Evolutionary conservation across 257 asterid genomes (phyloP).

Genomic region (Capsicum rhomboideum): DNA sequence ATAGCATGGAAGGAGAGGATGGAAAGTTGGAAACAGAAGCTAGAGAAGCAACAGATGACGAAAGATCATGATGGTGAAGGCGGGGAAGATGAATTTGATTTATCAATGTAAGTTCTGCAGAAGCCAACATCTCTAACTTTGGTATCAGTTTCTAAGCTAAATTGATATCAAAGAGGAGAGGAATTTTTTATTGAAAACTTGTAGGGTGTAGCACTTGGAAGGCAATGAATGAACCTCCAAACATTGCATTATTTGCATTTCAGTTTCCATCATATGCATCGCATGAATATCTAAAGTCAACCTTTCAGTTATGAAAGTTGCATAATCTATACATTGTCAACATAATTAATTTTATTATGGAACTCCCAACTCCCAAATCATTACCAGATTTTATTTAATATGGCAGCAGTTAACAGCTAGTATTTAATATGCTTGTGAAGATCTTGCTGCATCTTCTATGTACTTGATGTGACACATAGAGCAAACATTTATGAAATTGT

Average conservation of each 20-base stretch:
- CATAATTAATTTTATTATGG: background rate
- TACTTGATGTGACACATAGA: background rate
- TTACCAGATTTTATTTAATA: background rate
- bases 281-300: background rate
- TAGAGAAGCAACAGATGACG: constrained; percentile 2
- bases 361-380: background rate
- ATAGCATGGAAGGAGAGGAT: constrained; percentile 29
- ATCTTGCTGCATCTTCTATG: background rate
- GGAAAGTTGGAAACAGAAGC: constrained; percentile 14
- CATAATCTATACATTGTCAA: background rate
- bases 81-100: constrained; percentile 4
- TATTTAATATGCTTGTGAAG: background rate
- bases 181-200: background rate
- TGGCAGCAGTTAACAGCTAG: background rate
- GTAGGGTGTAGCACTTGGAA: too few species aligned
- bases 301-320: background rate
- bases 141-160: too few species aligned
- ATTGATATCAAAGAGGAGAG: background rate
- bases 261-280: background rate
- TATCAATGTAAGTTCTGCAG: constrained; percentile 12
- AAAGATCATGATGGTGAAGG: background rate
- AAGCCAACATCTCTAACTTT: too few species aligned
- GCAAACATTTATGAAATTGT: background rate
- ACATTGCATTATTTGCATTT: background rate
- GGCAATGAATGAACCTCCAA: too few species aligned